These are phyloP conservation scores for Leccinum longicurvipes DNA, from an alignment of 768 basidiomycete genomes.

Conservation along the genomic window DNA sequence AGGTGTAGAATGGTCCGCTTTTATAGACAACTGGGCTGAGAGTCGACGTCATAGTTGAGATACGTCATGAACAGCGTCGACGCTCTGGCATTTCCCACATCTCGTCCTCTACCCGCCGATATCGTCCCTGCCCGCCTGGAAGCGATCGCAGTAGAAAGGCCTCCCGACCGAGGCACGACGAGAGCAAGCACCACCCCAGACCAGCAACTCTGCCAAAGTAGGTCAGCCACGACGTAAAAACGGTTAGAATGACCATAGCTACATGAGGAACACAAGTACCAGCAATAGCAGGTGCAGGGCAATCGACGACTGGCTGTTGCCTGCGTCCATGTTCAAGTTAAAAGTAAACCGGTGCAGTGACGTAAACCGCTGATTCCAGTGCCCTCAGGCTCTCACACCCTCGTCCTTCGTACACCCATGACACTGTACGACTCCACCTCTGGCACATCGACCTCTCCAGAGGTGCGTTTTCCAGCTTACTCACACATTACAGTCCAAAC, in stretches of 20 bases:
- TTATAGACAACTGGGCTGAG: constrained; percentile 18
- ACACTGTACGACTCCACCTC: neutral
- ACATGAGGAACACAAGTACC: constrained; percentile 50
- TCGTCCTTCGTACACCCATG: constrained; percentile 1
- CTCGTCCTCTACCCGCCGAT: constrained; percentile 42
- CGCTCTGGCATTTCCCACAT: constrained; percentile 59
- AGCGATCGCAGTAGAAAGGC: constrained; percentile 28
- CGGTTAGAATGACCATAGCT: constrained; percentile 1
- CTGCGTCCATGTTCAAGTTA: neutral
- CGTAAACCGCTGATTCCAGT: too few species aligned
- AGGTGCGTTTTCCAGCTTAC: constrained; percentile 4
- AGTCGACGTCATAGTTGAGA: constrained; percentile 10
- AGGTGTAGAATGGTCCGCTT: neutral
- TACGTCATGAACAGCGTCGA: constrained; percentile 30
- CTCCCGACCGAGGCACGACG: constrained; percentile 57
- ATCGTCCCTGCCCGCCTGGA: constrained; percentile 20
- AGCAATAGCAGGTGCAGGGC: constrained; percentile 41
- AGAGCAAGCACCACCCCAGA: constrained; percentile 63
- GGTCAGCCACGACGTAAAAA: neutral
- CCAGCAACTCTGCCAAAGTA: constrained; percentile 39
- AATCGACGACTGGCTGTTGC: neutral
- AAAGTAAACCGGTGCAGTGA: neutral
- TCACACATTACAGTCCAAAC: neutral
- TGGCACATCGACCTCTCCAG: constrained; percentile 3
- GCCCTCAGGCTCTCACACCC: too few species aligned